Conservation (phyloP, 2,329 filamentous ascomycete genomes). For the Rasamsonia emersonii region DNA sequence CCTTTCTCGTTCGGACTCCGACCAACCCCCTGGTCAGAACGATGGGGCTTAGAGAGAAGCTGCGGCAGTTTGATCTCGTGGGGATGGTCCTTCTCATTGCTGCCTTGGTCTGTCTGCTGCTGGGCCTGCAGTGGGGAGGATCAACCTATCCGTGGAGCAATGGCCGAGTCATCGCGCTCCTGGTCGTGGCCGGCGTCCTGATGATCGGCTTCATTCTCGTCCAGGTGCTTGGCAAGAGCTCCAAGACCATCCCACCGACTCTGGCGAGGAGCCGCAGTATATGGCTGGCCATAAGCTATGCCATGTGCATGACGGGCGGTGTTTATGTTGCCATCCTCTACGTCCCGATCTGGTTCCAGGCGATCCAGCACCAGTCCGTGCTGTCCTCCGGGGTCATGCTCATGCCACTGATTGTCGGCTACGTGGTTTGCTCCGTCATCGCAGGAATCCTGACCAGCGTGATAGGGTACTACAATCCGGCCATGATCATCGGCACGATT, state of each 20-base stretch:
- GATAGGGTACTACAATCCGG: constrained; percentile 16
- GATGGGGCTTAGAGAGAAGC: not conserved
- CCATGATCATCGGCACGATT: constrained; percentile 16
- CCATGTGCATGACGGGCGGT: constrained; percentile 23
- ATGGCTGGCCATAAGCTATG: constrained; percentile 17
- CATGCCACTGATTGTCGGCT: constrained; percentile 30
- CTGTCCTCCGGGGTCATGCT: constrained; percentile 31
- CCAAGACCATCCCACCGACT: constrained; percentile 23
- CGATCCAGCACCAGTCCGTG: constrained; percentile 21
- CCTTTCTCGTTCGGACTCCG: constrained; percentile 2
- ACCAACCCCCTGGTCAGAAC: too few species aligned
- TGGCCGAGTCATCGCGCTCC: constrained; percentile 5
- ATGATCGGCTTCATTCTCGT: constrained; percentile 11
- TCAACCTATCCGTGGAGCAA: constrained; percentile 5
- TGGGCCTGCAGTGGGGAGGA: constrained; percentile 8
- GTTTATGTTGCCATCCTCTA: constrained; percentile 28
- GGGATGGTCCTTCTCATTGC: constrained; percentile 1
- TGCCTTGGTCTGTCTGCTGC: constrained; percentile 6
- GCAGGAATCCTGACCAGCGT: constrained; percentile 17
- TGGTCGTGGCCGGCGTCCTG: constrained; percentile 10
- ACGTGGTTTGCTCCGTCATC: constrained; percentile 17
- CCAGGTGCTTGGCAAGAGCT: constrained; percentile 11
- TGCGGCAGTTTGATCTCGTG: constrained; percentile 3
- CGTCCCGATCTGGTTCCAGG: constrained; percentile 25
- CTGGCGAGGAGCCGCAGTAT: constrained; percentile 30